Evolutionary conservation across 2,329 filamentous ascomycete species (phyloP).

Genomic region (Alternaria infectoria): DNA sequence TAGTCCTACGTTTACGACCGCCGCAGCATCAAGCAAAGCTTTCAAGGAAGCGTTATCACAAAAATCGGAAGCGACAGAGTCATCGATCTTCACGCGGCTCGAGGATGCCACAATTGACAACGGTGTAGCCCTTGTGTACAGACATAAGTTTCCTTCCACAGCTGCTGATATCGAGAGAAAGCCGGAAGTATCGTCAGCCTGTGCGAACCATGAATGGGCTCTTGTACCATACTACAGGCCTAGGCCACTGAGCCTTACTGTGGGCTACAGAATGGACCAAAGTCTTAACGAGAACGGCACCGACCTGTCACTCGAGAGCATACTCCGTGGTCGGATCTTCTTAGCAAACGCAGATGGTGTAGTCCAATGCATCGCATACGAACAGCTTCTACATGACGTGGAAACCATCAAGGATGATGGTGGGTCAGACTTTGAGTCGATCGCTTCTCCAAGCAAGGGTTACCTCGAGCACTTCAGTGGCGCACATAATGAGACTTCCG

Average conservation of each 20-base stretch:
- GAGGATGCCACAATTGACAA: neutral
- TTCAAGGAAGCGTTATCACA: neutral
- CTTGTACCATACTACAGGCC: neutral
- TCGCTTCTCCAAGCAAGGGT: neutral
- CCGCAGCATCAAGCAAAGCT: neutral
- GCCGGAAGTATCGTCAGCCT: rapidly evolving
- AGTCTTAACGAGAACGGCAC: no score
- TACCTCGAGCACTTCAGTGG: rapidly evolving
- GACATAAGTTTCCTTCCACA: rapidly evolving
- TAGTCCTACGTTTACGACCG: neutral
- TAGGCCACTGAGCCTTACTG: rapidly evolving
- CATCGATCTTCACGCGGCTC: neutral
- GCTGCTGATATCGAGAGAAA: neutral
- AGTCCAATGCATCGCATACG: neutral
- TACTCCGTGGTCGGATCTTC: neutral
- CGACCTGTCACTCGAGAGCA: neutral
- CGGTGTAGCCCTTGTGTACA: neutral
- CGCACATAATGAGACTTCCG: neutral
- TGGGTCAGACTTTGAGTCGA: neutral
- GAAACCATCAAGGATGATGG: neutral
- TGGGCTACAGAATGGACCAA: rapidly evolving
- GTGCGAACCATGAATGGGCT: rapidly evolving
- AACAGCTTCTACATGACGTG: neutral
- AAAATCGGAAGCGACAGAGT: neutral
- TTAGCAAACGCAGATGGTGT: neutral